These are phyloP conservation scores for Apiotrichum sp. DNA, from an alignment of 1,284 basidiomycete genomes.

Conservation along the genomic window DNA sequence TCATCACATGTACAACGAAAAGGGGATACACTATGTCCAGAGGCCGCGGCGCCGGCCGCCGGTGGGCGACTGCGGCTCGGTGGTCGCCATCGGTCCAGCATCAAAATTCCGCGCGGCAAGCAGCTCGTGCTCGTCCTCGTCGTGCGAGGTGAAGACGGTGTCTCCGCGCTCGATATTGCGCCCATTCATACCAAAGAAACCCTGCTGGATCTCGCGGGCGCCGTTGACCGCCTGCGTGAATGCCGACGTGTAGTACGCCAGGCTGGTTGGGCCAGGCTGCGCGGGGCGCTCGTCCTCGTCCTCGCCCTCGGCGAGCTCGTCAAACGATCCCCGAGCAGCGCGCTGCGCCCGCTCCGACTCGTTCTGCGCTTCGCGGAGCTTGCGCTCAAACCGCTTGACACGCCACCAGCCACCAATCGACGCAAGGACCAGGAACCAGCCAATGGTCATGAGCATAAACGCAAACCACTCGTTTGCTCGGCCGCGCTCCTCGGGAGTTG, in stretches of 20 bases:
- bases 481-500: constrained; percentile 41
- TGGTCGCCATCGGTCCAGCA: constrained; percentile 30
- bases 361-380: constrained; percentile 31
- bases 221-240: constrained; percentile 31
- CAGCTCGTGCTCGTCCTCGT: constrained; percentile 28
- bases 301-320: constrained; percentile 3
- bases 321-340: constrained; percentile 18
- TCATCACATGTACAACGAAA: too few relatives aligned
- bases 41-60: constrained; percentile 4
- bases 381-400: constrained; percentile 58
- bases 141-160: constrained; percentile 19
- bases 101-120: constrained; percentile 40
- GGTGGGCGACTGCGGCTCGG: background rate
- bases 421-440: constrained; percentile 82
- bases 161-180: constrained; percentile 14
- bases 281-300: constrained; percentile 8
- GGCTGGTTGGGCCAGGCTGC: constrained; percentile 20
- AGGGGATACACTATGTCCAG: background rate
- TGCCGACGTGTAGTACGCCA: constrained; percentile 35
- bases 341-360: constrained; percentile 38
- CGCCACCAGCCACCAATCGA: constrained; percentile 75
- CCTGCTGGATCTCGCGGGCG: constrained; percentile 33
- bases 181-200: constrained; percentile 40
- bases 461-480: constrained; percentile 70
- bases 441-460: constrained; percentile 84